Evolutionary conservation across 2,329 filamentous ascomycete genomes (phyloP).

Genomic region (Erysiphe neolycopersici): DNA sequence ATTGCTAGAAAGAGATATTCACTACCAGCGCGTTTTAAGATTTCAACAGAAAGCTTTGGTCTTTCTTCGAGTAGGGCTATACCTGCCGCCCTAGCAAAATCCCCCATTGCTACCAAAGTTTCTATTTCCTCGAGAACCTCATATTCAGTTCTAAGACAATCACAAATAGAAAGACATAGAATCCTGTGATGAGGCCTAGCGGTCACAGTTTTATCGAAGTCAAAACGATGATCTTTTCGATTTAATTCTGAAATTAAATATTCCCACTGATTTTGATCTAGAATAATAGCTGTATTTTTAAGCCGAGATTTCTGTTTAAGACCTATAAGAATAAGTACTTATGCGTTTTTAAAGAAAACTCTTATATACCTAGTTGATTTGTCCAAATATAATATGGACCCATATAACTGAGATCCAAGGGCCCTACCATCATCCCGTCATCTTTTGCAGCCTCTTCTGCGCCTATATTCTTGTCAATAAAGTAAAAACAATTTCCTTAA

Average conservation of each 20-base stretch:
- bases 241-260: constrained; percentile 36
- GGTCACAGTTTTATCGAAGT: constrained; percentile 36
- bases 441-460: constrained; percentile 36
- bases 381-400: constrained; percentile 50
- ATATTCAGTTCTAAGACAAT: constrained; percentile 34
- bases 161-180: constrained; percentile 48
- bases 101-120: constrained; percentile 19
- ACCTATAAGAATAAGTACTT: constrained; percentile 14
- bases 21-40: constrained; percentile 40
- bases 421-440: constrained; percentile 41
- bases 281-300: constrained; percentile 17
- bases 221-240: constrained; percentile 30
- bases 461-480: constrained; percentile 12
- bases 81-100: constrained; percentile 52
- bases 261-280: constrained; percentile 28
- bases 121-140: constrained; percentile 20
- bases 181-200: constrained; percentile 43
- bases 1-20: constrained; percentile 43
- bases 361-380: constrained; percentile 31
- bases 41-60: constrained; percentile 37
- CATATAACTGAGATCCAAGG: constrained; percentile 48
- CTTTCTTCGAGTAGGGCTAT: constrained; percentile 50
- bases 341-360: background rate
- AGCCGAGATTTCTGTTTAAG: constrained; percentile 22
- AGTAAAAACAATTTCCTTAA: background rate